Percentiles rank a stretch among this genome's conserved stretches.
Evolutionary conservation across 306 rosid species (phyloP).

Genomic region (Cicer judaicum): DNA sequence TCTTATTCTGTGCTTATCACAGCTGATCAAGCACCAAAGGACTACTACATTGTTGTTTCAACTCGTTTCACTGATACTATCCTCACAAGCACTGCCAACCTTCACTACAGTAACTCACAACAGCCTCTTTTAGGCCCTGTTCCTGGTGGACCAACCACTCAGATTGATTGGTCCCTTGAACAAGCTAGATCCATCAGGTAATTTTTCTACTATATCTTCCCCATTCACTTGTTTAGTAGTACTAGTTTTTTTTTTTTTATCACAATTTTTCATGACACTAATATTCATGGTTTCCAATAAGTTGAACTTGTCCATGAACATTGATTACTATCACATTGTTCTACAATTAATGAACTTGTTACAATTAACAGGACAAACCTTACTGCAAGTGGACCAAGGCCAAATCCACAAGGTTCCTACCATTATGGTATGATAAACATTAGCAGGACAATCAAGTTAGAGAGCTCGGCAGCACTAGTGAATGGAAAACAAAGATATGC

Average conservation of each 20-base stretch:
- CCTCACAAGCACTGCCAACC: conserved; percentile 65
- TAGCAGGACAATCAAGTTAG: conserved; percentile 64
- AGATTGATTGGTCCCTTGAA: conserved; percentile 73
- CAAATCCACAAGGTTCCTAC: conserved; percentile 96
- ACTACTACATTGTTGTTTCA: conserved; percentile 71
- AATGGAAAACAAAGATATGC: conserved; percentile 80
- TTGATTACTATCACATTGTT: conserved; percentile 13
- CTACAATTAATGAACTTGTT: not conserved
- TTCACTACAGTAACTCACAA: conserved; percentile 75
- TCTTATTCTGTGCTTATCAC: conserved; percentile 89
- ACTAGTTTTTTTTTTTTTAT: too few species aligned
- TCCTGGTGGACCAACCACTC: conserved; percentile 73
- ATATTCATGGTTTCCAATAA: too few species aligned
- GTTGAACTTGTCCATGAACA: too few species aligned
- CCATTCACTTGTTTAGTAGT: too few species aligned
- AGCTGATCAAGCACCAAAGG: conserved; percentile 76
- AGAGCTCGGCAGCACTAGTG: conserved; percentile 79
- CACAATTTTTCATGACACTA: too few species aligned
- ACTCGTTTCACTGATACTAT: conserved; percentile 65
- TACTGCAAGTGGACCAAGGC: conserved; percentile 96
- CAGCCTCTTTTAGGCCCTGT: conserved; percentile 59
- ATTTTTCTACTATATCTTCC: not conserved
- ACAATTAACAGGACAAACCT: conserved; percentile 72
- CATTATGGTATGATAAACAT: conserved; percentile 81
- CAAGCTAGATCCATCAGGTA: conserved; percentile 91